Evolutionary conservation across 805 yeast species (phyloP).

Genomic region (Pichia ethanolica): DNA sequence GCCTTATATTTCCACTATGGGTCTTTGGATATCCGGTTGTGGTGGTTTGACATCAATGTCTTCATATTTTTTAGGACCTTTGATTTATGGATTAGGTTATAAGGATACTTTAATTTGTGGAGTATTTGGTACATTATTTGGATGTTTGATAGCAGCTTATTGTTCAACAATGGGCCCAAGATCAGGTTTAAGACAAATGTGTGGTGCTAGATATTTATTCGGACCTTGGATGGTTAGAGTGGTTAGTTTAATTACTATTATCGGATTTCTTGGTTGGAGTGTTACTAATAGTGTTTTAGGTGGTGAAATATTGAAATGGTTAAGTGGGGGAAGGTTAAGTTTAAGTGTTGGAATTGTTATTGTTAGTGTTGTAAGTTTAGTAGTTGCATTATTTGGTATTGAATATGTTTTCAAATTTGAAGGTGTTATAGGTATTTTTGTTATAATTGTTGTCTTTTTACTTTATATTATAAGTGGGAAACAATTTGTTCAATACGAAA

Average conservation of each 20-base stretch:
- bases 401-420: conserved; percentile 63
- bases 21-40: conserved; percentile 79
- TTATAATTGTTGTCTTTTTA: conserved; percentile 56
- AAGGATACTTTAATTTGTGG: conserved; percentile 58
- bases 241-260: conserved; percentile 60
- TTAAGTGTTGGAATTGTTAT: conserved; percentile 68
- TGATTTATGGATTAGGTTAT: conserved; percentile 62
- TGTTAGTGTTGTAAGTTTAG: conserved; percentile 53
- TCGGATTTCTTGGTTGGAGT: conserved; percentile 91
- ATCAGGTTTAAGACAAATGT: conserved; percentile 87
- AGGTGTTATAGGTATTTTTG: conserved; percentile 60
- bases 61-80: conserved; percentile 68
- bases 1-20: conserved; percentile 40
- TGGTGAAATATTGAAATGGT: conserved; percentile 67
- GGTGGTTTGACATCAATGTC: conserved; percentile 91
- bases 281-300: conserved; percentile 85
- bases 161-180: conserved; percentile 85
- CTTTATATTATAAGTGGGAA: conserved; percentile 56
- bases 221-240: conserved; percentile 83
- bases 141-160: conserved; percentile 73
- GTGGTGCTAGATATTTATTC: conserved; percentile 67
- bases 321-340: conserved; percentile 61
- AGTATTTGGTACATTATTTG: conserved; percentile 53
- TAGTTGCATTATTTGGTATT: conserved; percentile 74
- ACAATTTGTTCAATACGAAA: conserved; percentile 30